Evolutionary conservation across 208 protist genomes (phyloP).

Genomic region (Leishmania amazonensis): DNA sequence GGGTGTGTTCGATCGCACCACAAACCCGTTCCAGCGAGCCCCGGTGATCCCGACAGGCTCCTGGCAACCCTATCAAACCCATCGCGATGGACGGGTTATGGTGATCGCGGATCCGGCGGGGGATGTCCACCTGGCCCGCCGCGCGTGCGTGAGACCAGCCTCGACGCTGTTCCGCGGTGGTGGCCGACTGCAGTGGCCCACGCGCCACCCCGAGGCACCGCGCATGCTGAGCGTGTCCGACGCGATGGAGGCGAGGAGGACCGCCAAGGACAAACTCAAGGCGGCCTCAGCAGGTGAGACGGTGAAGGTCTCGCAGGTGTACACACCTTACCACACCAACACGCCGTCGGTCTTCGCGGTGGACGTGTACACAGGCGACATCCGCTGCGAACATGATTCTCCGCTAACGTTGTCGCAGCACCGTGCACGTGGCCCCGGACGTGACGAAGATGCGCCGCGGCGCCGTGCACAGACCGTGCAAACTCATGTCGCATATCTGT

Average conservation of each 20-base stretch:
- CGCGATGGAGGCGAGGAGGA: slow-evolving; percentile 31
- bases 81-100: slow-evolving; percentile 22
- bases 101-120: slow-evolving; percentile 54
- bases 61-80: slow-evolving; percentile 49
- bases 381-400: slow-evolving; percentile 41
- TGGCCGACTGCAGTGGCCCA: slow-evolving; percentile 38
- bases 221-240: slow-evolving; percentile 20
- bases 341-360: slow-evolving; percentile 44
- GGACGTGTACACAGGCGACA: slow-evolving; percentile 36
- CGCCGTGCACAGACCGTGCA: background rate
- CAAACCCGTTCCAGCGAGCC: slow-evolving; percentile 22
- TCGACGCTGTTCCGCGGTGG: slow-evolving; percentile 47
- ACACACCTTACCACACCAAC: slow-evolving; percentile 45
- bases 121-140: slow-evolving; percentile 47
- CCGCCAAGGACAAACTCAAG: slow-evolving; percentile 34
- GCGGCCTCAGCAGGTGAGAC: slow-evolving; percentile 15
- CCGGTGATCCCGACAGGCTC: slow-evolving; percentile 42
- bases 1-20: slow-evolving; percentile 14
- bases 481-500: slow-evolving; percentile 37
- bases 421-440: background rate
- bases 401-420: slow-evolving; percentile 3
- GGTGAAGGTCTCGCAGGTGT: slow-evolving; percentile 14
- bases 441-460: background rate
- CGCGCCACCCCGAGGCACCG: slow-evolving; percentile 26
- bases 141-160: slow-evolving; percentile 39